phyloP scores from a whole-genome alignment of 805 yeast genomes.

The Candida nitratophila region DNA sequence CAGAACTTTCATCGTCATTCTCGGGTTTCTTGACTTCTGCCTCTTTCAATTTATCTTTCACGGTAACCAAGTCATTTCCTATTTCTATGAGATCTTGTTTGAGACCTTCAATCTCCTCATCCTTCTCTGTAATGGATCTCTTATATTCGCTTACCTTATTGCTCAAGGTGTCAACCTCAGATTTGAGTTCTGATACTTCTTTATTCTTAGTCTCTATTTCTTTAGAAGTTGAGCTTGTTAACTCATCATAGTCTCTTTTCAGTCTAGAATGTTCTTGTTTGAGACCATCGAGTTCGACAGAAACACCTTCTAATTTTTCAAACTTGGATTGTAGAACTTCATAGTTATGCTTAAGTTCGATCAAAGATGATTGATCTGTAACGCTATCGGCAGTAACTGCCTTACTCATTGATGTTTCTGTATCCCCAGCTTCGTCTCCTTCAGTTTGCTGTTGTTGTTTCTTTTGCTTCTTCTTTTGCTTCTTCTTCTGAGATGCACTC shows the following conservation, averaged over 20 bases:
- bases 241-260: constrained; percentile 2
- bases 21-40: constrained; percentile 13
- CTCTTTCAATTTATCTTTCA: constrained; percentile 51
- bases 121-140: constrained; percentile 30
- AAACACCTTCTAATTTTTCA: constrained; percentile 7
- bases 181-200: background rate
- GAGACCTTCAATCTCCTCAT: constrained; percentile 60
- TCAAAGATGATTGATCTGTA: constrained; percentile 1
- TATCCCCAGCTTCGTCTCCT: constrained; percentile 8
- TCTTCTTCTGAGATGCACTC: constrained; percentile 3
- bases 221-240: background rate
- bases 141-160: constrained; percentile 14
- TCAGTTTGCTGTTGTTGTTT: constrained; percentile 7
- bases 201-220: background rate
- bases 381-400: background rate
- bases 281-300: constrained; percentile 1
- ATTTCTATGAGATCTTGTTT: constrained; percentile 71
- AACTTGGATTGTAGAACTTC: constrained; percentile 10
- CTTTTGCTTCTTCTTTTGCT: constrained; percentile 14
- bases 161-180: constrained; percentile 5
- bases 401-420: too few relatives aligned
- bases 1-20: background rate
- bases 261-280: constrained; percentile 1
- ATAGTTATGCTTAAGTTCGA: constrained; percentile 19
- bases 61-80: constrained; percentile 73